Percentiles rank a stretch among this genome's conserved stretches.
Conservation (phyloP, 2,329 filamentous ascomycete species). For the Fusarium neocosmosporiellum region DNA sequence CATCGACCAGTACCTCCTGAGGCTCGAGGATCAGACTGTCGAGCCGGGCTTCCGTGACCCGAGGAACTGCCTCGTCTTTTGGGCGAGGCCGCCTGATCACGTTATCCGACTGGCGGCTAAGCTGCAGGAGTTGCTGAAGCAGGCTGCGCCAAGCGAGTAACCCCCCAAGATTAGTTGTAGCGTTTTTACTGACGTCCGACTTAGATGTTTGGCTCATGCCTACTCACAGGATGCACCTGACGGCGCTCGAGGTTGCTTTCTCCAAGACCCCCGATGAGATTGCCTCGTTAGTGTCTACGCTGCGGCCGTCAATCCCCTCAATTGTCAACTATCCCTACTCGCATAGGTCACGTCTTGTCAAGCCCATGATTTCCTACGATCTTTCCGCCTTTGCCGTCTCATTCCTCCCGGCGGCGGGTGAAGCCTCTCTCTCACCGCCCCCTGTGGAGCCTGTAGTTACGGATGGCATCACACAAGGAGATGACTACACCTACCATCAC, state of each 20-base stretch:
- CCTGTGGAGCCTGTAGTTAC: slow-evolving; percentile 52
- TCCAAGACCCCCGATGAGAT: slow-evolving; percentile 79
- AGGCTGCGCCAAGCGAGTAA: slow-evolving; percentile 75
- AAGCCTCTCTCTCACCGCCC: slow-evolving; percentile 56
- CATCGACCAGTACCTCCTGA: slow-evolving; percentile 80
- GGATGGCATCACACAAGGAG: slow-evolving; percentile 58
- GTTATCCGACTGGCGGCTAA: slow-evolving; percentile 74
- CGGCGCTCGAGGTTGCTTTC: slow-evolving; percentile 85
- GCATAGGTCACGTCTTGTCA: slow-evolving; percentile 80
- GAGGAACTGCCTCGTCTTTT: slow-evolving; percentile 86
- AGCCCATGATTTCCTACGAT: slow-evolving; percentile 86
- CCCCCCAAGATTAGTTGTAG: neutral
- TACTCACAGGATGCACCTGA: slow-evolving; percentile 81
- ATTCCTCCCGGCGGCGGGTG: slow-evolving; percentile 82
- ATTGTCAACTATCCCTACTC: slow-evolving; percentile 74
- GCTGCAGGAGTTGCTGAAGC: slow-evolving; percentile 74
- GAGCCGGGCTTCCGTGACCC: slow-evolving; percentile 79
- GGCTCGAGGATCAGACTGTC: slow-evolving; percentile 71
- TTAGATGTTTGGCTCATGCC: slow-evolving; percentile 90
- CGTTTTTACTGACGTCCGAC: neutral
- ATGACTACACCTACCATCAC: slow-evolving; percentile 89
- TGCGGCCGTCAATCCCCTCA: slow-evolving; percentile 66
- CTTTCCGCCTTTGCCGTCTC: slow-evolving; percentile 86
- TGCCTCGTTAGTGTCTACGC: slow-evolving; percentile 65
- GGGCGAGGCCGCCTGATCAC: slow-evolving; percentile 83